Base-by-base conservation (phyloP, 441 rosid genomes). In the Adansonia madagascariensis region DNA sequence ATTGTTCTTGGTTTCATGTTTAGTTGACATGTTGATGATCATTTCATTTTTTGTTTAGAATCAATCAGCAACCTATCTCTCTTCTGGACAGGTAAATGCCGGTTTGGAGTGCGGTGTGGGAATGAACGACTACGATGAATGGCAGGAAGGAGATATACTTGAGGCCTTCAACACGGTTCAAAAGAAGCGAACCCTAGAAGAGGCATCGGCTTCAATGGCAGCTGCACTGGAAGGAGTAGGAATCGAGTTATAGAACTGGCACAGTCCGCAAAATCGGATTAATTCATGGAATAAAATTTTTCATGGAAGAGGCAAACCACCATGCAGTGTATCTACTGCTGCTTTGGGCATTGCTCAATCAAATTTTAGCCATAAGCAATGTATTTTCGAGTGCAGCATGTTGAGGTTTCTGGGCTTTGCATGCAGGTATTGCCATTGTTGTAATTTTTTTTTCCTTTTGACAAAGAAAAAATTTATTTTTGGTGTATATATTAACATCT, bases 31-130 rank as follows among this genome's bases (percentile, higher is more conserved):
- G 39, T 8, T 44, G 8, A 44, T 0, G 1, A 11, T 20, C 49
- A 69, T 49, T 4, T 14, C 17, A 49, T 6, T 20, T 17, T 35
- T 74, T 2, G 0, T 57, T 8, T 20, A 46, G n/a, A 18, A 0
- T 74, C 20, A 61, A 50, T 22, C 22, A 35, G 44, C 15, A 53
- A 41, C 14, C 39, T 31, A 6, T 3, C 24, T 41, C 31, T 44
- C 62, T 46, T 75, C 43, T 66, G 75, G 43, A 68, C 88, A 95
- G 99, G 97, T 95, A 77, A 82, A 79, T 84, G 89, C 89, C n/a
- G 98, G 97, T 71, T 82, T 94, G 76, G 99, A 95, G 80, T 95
- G 99, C 46, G 99, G 99, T 74, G 83, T 94, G 1, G 97, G 88
- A 57, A 63, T 79, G 84, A 95, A 88, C 52, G 92, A 86, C 80